A percentile compares a stretch with the other conserved stretches of the same genome.
Evolutionary conservation across 2,329 filamentous ascomycete species (phyloP).

Genomic region (Macrophomina pseudophaseolina): DNA sequence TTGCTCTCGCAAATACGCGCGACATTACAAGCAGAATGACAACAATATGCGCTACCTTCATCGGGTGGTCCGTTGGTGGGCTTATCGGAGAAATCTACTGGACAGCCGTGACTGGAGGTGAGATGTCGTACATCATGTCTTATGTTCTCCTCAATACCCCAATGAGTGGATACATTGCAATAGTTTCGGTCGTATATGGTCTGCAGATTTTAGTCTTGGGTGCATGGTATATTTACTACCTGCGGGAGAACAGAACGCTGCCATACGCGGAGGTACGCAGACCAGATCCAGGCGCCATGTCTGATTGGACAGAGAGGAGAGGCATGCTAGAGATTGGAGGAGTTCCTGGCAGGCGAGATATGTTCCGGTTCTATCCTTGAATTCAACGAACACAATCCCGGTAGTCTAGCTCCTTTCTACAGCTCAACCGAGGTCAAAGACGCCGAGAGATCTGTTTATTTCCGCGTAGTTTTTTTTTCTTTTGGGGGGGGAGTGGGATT

Average conservation of each 20-base stretch:
- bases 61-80: background rate
- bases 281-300: background rate
- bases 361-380: background rate
- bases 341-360: background rate
- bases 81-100: background rate
- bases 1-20: background rate
- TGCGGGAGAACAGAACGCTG: background rate
- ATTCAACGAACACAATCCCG: too few relatives aligned
- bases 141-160: background rate
- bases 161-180: background rate
- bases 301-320: background rate
- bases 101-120: background rate
- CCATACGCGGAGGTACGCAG: background rate
- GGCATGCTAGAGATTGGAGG: background rate
- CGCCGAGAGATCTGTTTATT: too few relatives aligned
- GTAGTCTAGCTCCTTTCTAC: too few relatives aligned
- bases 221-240: background rate
- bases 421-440: too few relatives aligned
- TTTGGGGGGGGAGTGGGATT: too few relatives aligned
- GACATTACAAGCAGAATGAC: background rate
- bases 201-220: background rate
- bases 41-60: background rate
- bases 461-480: too few relatives aligned
- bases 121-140: background rate
- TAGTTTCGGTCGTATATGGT: background rate